Base-by-base conservation (phyloP, 2,329 filamentous ascomycete genomes). In the Colletotrichum chlorophyti region DNA sequence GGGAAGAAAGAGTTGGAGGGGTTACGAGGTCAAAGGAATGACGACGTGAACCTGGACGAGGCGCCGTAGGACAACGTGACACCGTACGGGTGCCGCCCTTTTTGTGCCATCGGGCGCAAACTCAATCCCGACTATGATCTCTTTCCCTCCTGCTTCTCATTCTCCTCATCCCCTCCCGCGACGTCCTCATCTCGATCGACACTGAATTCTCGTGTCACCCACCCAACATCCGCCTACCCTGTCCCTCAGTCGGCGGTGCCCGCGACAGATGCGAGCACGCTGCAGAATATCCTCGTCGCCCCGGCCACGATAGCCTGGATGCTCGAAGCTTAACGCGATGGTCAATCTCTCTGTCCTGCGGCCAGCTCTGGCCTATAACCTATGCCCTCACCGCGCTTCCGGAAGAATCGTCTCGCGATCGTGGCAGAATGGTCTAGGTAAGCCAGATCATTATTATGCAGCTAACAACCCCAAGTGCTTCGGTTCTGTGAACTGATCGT, bases 51-150 rank as follows among this genome's bases (percentile, higher is more conserved):
- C 27, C 12, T 31, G 45, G 32, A 41, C 27, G 41, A 58, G 41
- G 42, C 34, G 29, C 24, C 14, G 41, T 27, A n/a, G 29, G 31
- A 32, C 26, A 55, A 55, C 43, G 43, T 59, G 43, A 49, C 50
- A 55, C 50, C 17, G 37, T 12, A 48, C 55, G 27, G 38, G 21
- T n/a, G 27, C 21, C 37, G 37, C 31, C 32, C 17, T 43, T 48
- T 50, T 38, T 43, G 35, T 50, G 21, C 23, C 42, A 23, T 35
- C 24, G 50, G 55, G 42, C 43, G 50, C 43, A 60, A 60, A 60
- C 43, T 46, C 57, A 55, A 60, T 60, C 51, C 57, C 26, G 29
- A 57, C 51, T 55, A 26, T 60, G n/a, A 37, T 49, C 37, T 27
- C 23, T 49, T 31, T 23, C 15, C 23, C 29, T 24, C 12, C 14